phyloP scores from a whole-genome alignment of 192 early-diverging fungal species.

The Rhizophagus prolifer region DNA sequence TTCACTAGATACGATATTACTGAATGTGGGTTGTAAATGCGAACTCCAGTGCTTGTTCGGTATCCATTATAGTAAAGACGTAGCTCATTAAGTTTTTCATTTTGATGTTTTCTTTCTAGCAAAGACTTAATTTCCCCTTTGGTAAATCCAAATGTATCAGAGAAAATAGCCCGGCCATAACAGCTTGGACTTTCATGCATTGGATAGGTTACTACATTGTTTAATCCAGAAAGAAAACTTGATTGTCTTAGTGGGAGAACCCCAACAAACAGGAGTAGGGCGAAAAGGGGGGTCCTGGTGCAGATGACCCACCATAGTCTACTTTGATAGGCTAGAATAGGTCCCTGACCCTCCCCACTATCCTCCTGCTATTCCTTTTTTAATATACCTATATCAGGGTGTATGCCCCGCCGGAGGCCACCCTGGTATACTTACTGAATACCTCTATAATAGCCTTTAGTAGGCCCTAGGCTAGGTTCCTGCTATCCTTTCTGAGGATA shows the following conservation, averaged over 20 bases:
- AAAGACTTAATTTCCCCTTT: constrained; percentile 15
- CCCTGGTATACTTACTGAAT: too few species aligned
- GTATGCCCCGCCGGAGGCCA: too few species aligned
- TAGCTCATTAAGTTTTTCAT: neutral
- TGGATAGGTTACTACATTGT: neutral
- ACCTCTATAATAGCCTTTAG: too few species aligned
- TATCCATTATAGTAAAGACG: constrained; percentile 8
- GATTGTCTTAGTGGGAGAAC: neutral
- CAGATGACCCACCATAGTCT: too few species aligned
- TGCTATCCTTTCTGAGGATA: too few species aligned
- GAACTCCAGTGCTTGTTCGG: neutral
- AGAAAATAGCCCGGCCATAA: neutral
- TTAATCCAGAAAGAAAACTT: constrained; percentile 11
- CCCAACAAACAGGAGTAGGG: constrained; percentile 20
- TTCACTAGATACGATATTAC: neutral
- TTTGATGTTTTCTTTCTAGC: neutral
- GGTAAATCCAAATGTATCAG: constrained; percentile 16
- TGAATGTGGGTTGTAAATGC: constrained; percentile 26
- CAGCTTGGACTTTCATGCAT: neutral
- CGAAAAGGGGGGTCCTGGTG: too few species aligned
- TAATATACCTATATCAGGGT: too few species aligned
- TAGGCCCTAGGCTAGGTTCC: too few species aligned
- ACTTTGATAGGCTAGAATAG: too few species aligned
- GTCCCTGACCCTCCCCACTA: too few species aligned
- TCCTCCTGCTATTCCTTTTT: too few species aligned